Evolutionary conservation across 495 filamentous ascomycete species (phyloP).

Genomic region (Aspergillus egyptiacus): DNA sequence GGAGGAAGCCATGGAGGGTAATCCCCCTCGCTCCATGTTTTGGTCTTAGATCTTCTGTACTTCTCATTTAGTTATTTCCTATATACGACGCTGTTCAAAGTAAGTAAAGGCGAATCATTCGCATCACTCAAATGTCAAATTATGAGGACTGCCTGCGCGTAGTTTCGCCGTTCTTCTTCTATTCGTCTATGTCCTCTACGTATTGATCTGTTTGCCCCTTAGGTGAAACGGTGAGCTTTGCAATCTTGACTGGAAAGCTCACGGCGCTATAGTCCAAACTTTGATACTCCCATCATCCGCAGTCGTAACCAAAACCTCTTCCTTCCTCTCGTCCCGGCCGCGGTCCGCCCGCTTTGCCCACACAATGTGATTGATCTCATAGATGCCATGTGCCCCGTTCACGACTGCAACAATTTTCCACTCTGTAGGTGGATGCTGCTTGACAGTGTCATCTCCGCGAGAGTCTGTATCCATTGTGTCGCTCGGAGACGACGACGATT

Average conservation of each 20-base stretch:
- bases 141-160: no score
- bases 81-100: not conserved
- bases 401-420: conserved; percentile 66
- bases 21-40: not conserved
- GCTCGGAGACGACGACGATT: conserved; percentile 17
- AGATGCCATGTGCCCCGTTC: conserved; percentile 74
- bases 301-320: conserved; percentile 67
- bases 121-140: no score
- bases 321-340: conserved; percentile 29
- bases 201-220: no score
- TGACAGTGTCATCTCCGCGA: not conserved
- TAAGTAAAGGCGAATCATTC: not conserved
- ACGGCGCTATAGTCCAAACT: conserved; percentile 54
- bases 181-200: not conserved
- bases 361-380: conserved; percentile 83
- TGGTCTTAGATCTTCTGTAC: not conserved
- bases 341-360: conserved; percentile 56
- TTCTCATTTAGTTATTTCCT: not conserved
- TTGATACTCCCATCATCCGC: conserved; percentile 76
- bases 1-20: not conserved
- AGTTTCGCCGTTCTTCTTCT: no score
- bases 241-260: no score
- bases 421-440: conserved; percentile 32
- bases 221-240: no score
- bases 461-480: conserved; percentile 31